Percentiles rank a stretch among this genome's conserved stretches.
phyloP scores from a whole-genome alignment of 192 early-diverging fungal species.

The Entrophospora sp. region DNA sequence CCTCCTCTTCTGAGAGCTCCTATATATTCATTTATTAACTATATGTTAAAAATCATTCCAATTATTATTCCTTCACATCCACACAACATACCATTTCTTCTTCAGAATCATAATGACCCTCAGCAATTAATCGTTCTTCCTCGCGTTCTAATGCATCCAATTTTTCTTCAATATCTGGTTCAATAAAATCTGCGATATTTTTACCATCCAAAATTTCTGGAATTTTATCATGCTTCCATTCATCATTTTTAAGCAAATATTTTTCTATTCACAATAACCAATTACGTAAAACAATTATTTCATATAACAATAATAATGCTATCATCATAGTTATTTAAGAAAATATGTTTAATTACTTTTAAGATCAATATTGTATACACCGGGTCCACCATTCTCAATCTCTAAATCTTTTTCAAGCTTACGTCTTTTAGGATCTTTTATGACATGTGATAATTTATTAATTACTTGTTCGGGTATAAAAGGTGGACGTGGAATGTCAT shows the following conservation, averaged over 20 bases:
- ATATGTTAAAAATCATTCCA: background rate
- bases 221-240: conserved; percentile 96
- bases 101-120: conserved; percentile 86
- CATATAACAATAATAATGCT: too few relatives aligned
- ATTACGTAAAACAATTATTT: too few relatives aligned
- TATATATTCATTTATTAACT: conserved; percentile 43
- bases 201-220: conserved; percentile 98
- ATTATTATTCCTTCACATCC: background rate
- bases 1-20: conserved; percentile 80
- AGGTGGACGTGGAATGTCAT: conserved; percentile 73
- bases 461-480: conserved; percentile 71
- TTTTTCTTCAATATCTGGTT: conserved; percentile 94
- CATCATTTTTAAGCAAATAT: conserved; percentile 73
- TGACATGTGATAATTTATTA: conserved; percentile 65
- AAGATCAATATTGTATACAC: conserved; percentile 93
- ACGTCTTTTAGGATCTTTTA: conserved; percentile 71
- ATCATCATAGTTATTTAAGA: background rate
- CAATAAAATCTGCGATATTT: conserved; percentile 98
- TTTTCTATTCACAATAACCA: conserved; percentile 52
- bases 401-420: conserved; percentile 89
- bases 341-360: conserved; percentile 54
- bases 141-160: conserved; percentile 93
- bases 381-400: conserved; percentile 81
- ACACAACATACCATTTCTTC: conserved; percentile 45
- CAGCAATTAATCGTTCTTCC: conserved; percentile 88